These are phyloP conservation scores for Oryza australiensis DNA, from an alignment of 176 grass and related monocot genomes.

Conservation along the genomic window DNA sequence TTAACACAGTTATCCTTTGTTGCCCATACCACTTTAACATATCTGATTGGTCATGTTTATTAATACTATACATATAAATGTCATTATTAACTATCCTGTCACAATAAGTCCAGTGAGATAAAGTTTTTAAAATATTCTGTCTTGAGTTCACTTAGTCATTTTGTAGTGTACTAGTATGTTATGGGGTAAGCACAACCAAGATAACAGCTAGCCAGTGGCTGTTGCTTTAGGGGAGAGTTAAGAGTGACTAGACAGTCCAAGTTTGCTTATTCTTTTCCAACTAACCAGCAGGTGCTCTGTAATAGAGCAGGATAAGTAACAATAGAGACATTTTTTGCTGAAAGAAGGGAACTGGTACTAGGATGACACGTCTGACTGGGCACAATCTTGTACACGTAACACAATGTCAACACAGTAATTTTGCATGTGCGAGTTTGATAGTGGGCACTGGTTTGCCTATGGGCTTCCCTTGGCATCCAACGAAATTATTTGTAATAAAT, in stretches of 20 bases:
- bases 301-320: not conserved
- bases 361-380: not conserved
- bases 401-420: not conserved
- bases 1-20: not conserved
- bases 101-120: constrained; percentile 1
- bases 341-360: not conserved
- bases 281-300: not conserved
- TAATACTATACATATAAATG: not conserved
- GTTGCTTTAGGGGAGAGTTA: not conserved
- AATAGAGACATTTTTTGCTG: not conserved
- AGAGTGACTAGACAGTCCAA: not conserved
- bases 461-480: not conserved
- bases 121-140: not conserved
- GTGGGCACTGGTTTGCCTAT: not conserved
- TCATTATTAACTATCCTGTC: not conserved
- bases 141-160: not conserved
- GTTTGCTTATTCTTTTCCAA: not conserved
- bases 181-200: not conserved
- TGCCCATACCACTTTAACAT: not conserved
- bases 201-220: not conserved
- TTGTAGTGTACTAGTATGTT: not conserved
- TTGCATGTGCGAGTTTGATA: not conserved
- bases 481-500: not conserved
- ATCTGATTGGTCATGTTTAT: not conserved
- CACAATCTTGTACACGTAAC: not conserved